Base-by-base conservation (phyloP, 805 yeast species). In the Yarrowia sp. region DNA sequence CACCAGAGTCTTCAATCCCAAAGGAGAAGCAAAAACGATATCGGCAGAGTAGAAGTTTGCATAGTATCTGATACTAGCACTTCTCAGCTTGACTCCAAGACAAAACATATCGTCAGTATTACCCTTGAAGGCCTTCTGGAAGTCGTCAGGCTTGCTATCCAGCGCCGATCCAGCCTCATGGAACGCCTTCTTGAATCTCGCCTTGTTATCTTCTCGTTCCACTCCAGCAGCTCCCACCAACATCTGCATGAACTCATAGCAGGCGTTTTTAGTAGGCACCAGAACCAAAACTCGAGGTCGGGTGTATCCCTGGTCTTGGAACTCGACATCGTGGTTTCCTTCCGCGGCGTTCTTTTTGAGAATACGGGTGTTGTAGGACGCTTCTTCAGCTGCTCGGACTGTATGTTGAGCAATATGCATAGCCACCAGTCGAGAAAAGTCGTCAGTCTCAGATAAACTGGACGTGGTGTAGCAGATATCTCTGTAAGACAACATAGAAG, bases 271-370 rank as follows among this genome's bases (percentile, higher is more conserved):
- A 0, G 97, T 90, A 11, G 99, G 98, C 44, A 90, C 77, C 31
- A 95, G 75, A 5, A 93, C 84, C 65, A 95, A 77, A 1, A 88
- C 92, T 71, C 92, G 92, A 0, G 99, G 96, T 67, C 98, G 82
- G 0, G 97, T 92, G 74, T 91, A 95, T 33, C 99, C 98, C 75
- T 95, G 98, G 74, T 95, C 99, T 65, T 96, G 79, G 68, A 82
- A 81, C 70, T 90, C 96, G 11, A 83, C 83, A 66, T 83, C 86
- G 60, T 81, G 84, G 31, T 78, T 77, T 66, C 77, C 72, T 65
- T 80, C 74, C 63, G 75, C 77, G n/a, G 78, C 55, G 28, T 72
- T 33, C 18, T 35, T 18, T n/a, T 70, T 3, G 28, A 58, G 14
- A 33, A 35, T 33, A n/a, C 51, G 64, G 0, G 39, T 58, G 35